Base-by-base conservation (phyloP, 306 rosid species). In the Dalbergia oliveri region DNA sequence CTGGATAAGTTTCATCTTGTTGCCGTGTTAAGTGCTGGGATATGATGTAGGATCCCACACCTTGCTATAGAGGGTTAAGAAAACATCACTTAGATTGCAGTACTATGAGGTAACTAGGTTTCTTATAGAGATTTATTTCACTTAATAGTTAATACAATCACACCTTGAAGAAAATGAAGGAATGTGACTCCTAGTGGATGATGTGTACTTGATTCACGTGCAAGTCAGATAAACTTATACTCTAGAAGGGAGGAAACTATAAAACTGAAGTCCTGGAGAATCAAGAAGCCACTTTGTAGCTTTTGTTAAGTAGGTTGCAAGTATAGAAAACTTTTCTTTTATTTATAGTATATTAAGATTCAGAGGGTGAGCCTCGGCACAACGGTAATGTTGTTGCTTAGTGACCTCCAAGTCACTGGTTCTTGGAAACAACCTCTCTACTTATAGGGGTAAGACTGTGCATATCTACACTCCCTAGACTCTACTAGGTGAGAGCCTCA, bases 221-320 rank as follows among this genome's bases (percentile, higher is more conserved):
- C 74, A 54, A 67, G 69, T 43, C 14, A 57, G 31, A 78, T 78
- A 44, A 44, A 68, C 35, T 50, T 67, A 57, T 69, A 61, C 70
- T 14, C 47, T 13, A 9, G 77, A 72, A 81, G 14, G 78, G 66
- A 74, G 14, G 78, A 72, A 74, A 79, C 18, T 37, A 21, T 15
- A 15, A 39, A n/a, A 77, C 11, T 71, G 69, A 77, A 70, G 66
- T 64, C 79, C 64, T 77, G 59, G 31, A 43, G 69, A 44, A 53
- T 54, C 63, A 43, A 34, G 65, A 19, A 72, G 18, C 15, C 51
- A 23, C 66, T 62, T 44, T 64, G 59, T 67, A 6, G 53, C 73
- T 69, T 59, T 26, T 53, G 49, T 63, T 31, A 53, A 61, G 34
- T 70, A 60, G 50, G 63, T 54, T 82, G 47, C 74, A 26, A 67